Conservation (phyloP, 179 eudicot genomes). For the Silene vulgaris region DNA sequence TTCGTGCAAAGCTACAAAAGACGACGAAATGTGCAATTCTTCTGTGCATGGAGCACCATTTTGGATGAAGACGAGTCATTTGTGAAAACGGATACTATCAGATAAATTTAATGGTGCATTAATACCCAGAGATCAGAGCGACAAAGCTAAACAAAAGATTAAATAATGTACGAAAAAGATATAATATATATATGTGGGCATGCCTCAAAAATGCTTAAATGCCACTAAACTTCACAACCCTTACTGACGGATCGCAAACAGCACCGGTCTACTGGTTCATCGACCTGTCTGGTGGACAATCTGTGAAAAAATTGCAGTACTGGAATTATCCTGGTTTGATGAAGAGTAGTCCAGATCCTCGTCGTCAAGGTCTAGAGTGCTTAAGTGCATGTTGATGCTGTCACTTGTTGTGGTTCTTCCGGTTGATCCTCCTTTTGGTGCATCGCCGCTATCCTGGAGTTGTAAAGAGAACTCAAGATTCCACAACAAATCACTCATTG, state of each 20-base stretch:
- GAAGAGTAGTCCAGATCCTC: slow-evolving; percentile 27
- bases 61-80: neutral
- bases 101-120: slow-evolving; percentile 2
- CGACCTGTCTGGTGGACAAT: slow-evolving; percentile 38
- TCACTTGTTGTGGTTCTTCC: slow-evolving; percentile 20
- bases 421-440: slow-evolving; percentile 11
- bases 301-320: slow-evolving; percentile 38
- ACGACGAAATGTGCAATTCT: neutral
- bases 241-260: neutral
- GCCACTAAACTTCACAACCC: slow-evolving; percentile 6
- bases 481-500: slow-evolving; percentile 46
- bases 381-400: slow-evolving; percentile 34
- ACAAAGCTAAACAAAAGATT: slow-evolving; percentile 2
- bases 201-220: slow-evolving; percentile 10
- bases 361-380: slow-evolving; percentile 30
- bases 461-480: slow-evolving; percentile 39
- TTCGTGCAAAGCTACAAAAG: too few relatives aligned
- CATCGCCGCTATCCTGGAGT: slow-evolving; percentile 33
- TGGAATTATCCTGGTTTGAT: slow-evolving; percentile 27
- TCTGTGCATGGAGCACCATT: neutral
- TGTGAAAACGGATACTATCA: neutral
- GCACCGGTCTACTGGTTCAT: slow-evolving; percentile 11
- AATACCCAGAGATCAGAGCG: neutral
- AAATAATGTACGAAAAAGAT: neutral
- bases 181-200: slow-evolving; percentile 11